These are phyloP conservation scores for Elymus sibiricus DNA, from an alignment of 176 grass and related monocot genomes.

Conservation along the genomic window DNA sequence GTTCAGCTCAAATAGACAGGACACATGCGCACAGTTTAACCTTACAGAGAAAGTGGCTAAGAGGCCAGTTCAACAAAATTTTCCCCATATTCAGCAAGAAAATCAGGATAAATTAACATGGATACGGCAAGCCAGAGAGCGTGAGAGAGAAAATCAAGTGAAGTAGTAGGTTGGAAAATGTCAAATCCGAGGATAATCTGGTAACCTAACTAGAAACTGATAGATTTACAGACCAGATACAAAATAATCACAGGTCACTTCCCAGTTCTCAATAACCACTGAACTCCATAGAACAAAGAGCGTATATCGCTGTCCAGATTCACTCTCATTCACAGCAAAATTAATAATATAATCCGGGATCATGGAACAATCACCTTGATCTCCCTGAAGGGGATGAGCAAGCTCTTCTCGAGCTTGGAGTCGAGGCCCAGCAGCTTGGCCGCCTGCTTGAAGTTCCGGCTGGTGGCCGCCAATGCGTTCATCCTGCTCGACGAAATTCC, in stretches of 20 bases:
- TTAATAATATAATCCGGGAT: neutral
- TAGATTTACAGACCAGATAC: neutral
- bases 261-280: neutral
- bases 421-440: slow-evolving; percentile 77
- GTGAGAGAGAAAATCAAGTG: neutral
- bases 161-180: no score
- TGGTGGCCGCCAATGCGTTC: slow-evolving; percentile 81
- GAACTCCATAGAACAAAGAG: neutral
- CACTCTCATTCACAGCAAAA: neutral
- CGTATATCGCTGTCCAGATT: neutral
- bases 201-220: neutral
- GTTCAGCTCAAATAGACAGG: neutral
- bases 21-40: neutral
- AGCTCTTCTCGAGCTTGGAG: slow-evolving; percentile 79
- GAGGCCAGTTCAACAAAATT: neutral
- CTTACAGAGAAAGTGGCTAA: neutral
- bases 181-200: neutral
- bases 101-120: neutral
- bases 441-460: slow-evolving; percentile 76
- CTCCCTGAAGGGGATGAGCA: slow-evolving; percentile 89
- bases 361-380: slow-evolving; percentile 52
- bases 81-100: neutral
- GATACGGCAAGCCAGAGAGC: no score
- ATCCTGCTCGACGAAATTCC: slow-evolving; percentile 40
- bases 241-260: neutral